Evolutionary conservation across 257 asterid genomes (phyloP).

Genomic region (Scutellaria minor): DNA sequence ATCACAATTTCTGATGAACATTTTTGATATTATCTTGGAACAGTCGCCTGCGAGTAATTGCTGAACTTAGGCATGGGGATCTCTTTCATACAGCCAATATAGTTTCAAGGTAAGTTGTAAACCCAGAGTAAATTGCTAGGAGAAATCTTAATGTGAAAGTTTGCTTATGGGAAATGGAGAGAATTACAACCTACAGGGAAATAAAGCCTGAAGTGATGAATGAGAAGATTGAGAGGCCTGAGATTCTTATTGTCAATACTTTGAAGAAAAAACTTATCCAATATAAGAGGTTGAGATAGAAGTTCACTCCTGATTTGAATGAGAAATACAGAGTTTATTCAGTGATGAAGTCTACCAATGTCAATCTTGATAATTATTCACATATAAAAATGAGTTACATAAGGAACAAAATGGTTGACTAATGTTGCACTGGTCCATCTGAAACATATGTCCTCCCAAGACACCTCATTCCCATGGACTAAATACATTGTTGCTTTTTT

Average conservation of each 20-base stretch:
- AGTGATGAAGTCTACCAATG: background rate
- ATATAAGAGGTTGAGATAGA: constrained; percentile 1
- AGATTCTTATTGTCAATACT: background rate
- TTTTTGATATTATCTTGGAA: constrained; percentile 36
- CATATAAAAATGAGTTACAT: background rate
- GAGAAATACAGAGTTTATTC: background rate
- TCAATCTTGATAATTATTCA: background rate
- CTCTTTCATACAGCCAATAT: constrained; percentile 85
- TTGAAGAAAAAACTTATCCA: constrained; percentile 1
- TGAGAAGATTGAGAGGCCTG: constrained; percentile 7
- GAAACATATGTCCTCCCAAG: background rate
- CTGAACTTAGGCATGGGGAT: constrained; percentile 83
- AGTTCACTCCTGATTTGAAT: constrained; percentile 1
- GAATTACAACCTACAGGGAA: constrained; percentile 10
- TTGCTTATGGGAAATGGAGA: constrained; percentile 28
- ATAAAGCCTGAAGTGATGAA: constrained; percentile 26
- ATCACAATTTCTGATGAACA: constrained; percentile 31
- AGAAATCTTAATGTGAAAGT: constrained; percentile 21
- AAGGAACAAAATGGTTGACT: constrained; percentile 18
- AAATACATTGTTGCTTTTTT: constrained; percentile 2
- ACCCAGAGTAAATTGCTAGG: constrained; percentile 10
- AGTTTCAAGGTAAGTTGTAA: constrained; percentile 70
- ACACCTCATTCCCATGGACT: background rate
- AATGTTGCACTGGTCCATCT: constrained; percentile 1
- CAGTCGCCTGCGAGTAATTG: constrained; percentile 88